These are phyloP conservation scores for Scenedesmus sp. DNA, from an alignment of 163 green algal species.

Conservation along the genomic window DNA sequence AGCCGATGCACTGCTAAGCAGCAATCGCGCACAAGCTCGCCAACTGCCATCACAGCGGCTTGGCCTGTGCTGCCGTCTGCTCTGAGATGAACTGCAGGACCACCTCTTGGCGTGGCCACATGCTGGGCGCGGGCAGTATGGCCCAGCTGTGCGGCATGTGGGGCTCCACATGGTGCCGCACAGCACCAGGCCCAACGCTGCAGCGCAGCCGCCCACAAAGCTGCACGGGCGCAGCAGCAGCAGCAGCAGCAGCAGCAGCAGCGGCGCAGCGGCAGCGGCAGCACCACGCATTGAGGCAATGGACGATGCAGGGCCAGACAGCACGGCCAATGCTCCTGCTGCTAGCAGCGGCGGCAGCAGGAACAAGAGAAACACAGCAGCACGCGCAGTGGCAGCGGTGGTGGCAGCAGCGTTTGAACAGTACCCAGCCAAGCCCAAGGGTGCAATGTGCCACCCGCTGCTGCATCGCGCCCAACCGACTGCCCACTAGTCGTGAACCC, in stretches of 20 bases:
- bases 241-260: neutral
- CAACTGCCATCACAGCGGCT: neutral
- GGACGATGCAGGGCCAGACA: too few relatives aligned
- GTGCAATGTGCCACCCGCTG: too few relatives aligned
- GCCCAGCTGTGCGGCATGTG: conserved; percentile 50
- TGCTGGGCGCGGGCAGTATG: conserved; percentile 27
- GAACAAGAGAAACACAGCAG: neutral
- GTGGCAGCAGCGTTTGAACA: neutral
- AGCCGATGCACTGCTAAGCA: neutral
- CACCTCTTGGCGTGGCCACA: conserved; percentile 22
- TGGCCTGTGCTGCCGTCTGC: neutral
- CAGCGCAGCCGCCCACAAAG: neutral
- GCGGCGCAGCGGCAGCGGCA: neutral
- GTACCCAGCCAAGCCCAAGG: too few relatives aligned
- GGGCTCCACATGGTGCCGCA: conserved; percentile 22
- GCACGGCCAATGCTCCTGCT: too few relatives aligned
- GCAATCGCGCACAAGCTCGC: neutral
- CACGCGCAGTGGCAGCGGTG: neutral
- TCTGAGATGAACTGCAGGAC: neutral
- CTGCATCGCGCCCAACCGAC: neutral
- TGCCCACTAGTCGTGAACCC: neutral
- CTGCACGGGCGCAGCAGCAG: neutral
- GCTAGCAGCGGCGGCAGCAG: neutral
- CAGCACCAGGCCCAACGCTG: neutral
- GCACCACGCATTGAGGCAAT: neutral